Percentiles rank a stretch among this genome's conserved stretches.
Conservation (phyloP, 164 flowering plant genomes). For the Magnolia kwangsiensis region DNA sequence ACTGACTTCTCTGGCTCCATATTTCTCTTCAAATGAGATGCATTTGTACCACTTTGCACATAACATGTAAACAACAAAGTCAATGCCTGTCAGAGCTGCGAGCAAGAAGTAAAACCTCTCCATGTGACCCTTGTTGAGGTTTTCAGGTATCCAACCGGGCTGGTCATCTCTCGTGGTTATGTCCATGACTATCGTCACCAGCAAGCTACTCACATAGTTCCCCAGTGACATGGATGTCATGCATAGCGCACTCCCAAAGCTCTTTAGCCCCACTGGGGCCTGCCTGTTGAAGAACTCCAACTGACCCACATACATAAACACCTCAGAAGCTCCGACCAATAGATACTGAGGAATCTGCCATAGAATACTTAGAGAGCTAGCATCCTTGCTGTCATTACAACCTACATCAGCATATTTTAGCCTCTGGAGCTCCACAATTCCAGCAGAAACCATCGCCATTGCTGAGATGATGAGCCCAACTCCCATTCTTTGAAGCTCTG, state of each 20-base stretch:
- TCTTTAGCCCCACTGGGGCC: constrained; percentile 81
- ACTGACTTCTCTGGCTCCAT: background rate
- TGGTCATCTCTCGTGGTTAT: constrained; percentile 50
- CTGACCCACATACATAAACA: constrained; percentile 73
- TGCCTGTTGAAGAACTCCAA: constrained; percentile 86
- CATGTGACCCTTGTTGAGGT: constrained; percentile 78
- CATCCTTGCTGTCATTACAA: constrained; percentile 53
- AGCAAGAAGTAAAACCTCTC: constrained; percentile 81
- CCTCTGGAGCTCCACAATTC: constrained; percentile 65
- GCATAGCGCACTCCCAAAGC: constrained; percentile 89
- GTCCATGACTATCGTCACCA: constrained; percentile 73
- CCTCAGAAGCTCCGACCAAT: constrained; percentile 82
- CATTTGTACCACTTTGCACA: constrained; percentile 73
- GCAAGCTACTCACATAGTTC: constrained; percentile 77
- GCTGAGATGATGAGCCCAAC: constrained; percentile 74
- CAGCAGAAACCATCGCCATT: constrained; percentile 78
- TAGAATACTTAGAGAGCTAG: constrained; percentile 77
- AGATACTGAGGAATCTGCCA: constrained; percentile 91
- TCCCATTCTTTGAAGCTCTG: constrained; percentile 91
- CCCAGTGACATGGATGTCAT: constrained; percentile 88
- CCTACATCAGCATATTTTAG: constrained; percentile 51
- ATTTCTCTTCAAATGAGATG: constrained; percentile 44
- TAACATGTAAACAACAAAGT: constrained; percentile 48
- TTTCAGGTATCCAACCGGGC: constrained; percentile 90
- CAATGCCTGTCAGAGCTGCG: constrained; percentile 55